A percentile compares a stretch with the other conserved stretches of the same genome.
phyloP scores from a whole-genome alignment of 306 rosid species.

The Alnus rubra region DNA sequence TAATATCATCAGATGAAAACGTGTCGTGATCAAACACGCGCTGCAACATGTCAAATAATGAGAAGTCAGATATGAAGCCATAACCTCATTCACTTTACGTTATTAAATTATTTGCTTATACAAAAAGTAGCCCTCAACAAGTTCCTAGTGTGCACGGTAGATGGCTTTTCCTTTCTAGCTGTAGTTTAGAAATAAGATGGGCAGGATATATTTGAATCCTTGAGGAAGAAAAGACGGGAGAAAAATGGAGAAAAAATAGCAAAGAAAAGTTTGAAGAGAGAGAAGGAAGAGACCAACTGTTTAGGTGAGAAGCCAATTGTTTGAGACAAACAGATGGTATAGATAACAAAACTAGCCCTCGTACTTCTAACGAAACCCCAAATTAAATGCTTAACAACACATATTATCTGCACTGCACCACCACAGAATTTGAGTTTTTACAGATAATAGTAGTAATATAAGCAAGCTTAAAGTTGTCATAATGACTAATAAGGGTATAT shows the following conservation, averaged over 20 bases:
- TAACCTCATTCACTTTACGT: not conserved
- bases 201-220: not conserved
- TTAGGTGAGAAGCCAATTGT: not conserved
- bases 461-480: not conserved
- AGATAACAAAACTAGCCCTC: not conserved
- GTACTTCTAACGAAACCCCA: not conserved
- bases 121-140: not conserved
- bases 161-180: not conserved
- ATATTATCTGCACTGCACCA: not conserved
- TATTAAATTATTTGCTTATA: not conserved
- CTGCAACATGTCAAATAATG: slow-evolving; percentile 46
- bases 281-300: not conserved
- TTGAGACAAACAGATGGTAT: not conserved
- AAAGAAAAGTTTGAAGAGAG: not conserved
- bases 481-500: not conserved
- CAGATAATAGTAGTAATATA: not conserved
- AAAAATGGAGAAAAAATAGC: not conserved
- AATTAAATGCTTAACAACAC: not conserved
- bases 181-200: not conserved
- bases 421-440: not conserved
- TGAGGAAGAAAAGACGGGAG: not conserved
- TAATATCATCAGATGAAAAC: slow-evolving; percentile 93
- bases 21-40: slow-evolving; percentile 82
- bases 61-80: slow-evolving; percentile 10
- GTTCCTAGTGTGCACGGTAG: not conserved